These are phyloP conservation scores for Penicillium pancosmium DNA, from an alignment of 495 filamentous ascomycete genomes.

Conservation along the genomic window DNA sequence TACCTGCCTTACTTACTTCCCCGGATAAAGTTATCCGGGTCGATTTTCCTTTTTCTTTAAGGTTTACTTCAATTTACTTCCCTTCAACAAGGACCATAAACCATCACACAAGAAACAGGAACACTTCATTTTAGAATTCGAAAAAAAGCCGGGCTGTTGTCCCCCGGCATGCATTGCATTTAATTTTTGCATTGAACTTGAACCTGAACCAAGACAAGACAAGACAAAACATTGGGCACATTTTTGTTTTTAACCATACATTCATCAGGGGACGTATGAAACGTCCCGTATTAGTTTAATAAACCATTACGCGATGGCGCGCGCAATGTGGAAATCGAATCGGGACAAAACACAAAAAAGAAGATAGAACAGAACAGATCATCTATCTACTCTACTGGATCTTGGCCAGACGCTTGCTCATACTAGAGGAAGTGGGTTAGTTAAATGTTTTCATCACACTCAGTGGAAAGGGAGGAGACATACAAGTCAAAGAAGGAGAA, in stretches of 20 bases:
- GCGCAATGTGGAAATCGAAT: conserved; percentile 1
- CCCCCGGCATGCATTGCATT: conserved; percentile 7
- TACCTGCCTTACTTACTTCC: too few relatives aligned
- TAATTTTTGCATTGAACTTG: neutral
- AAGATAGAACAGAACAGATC: conserved; percentile 2
- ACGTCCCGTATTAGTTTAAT: conserved; percentile 23
- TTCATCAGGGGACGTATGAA: conserved; percentile 23
- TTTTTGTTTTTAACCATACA: conserved; percentile 33
- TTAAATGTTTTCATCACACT: neutral
- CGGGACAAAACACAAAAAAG: neutral
- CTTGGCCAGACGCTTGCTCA: conserved; percentile 55
- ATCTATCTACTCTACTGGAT: conserved; percentile 28
- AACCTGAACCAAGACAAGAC: too few relatives aligned
- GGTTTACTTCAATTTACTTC: too few relatives aligned
- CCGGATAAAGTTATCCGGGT: too few relatives aligned
- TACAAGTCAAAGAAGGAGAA: conserved; percentile 99
- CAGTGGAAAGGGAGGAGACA: conserved; percentile 30
- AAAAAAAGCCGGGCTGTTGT: too few relatives aligned
- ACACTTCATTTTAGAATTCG: too few relatives aligned
- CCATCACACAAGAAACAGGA: too few relatives aligned
- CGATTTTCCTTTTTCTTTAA: too few relatives aligned
- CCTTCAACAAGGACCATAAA: too few relatives aligned
- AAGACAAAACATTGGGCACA: conserved; percentile 7
- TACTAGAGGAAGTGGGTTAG: conserved; percentile 41
- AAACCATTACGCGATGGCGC: neutral